Evolutionary conservation across 2,329 filamentous ascomycete species (phyloP).

Genomic region (Gnomoniopsis smithogilvyi): DNA sequence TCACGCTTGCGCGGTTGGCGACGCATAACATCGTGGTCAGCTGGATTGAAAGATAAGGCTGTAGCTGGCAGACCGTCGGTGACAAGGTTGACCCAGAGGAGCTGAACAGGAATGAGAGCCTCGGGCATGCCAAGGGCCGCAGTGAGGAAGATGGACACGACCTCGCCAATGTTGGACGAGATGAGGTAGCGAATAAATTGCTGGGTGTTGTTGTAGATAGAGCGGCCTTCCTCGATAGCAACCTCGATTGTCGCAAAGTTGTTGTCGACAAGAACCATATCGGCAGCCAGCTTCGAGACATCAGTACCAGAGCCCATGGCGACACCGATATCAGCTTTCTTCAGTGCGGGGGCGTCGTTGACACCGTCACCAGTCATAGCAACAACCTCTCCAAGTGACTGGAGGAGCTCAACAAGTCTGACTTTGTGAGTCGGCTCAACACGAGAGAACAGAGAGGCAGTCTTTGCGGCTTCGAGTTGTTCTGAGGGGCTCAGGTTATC

Average conservation of each 20-base stretch:
- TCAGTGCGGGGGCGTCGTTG: constrained; percentile 94
- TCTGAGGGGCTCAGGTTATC: constrained; percentile 76
- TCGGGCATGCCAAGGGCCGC: constrained; percentile 97
- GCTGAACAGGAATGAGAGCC: constrained; percentile 92
- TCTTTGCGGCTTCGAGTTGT: constrained; percentile 79
- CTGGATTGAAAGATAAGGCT: constrained; percentile 94
- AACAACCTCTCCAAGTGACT: constrained; percentile 89
- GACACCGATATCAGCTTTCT: constrained; percentile 98
- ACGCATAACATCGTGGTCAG: constrained; percentile 98
- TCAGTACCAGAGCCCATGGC: constrained; percentile 98
- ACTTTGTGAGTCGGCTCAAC: constrained; percentile 96
- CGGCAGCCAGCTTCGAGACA: constrained; percentile 91
- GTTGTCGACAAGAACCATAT: constrained; percentile 98
- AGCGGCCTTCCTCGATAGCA: constrained; percentile 93
- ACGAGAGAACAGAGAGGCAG: constrained; percentile 88
- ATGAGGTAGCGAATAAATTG: constrained; percentile 99
- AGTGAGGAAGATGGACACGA: constrained; percentile 97
- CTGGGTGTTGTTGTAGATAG: constrained; percentile 99
- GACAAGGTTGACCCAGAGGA: constrained; percentile 98
- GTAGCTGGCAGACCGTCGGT: constrained; percentile 96
- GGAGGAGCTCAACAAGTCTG: constrained; percentile 94
- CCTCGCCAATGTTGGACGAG: constrained; percentile 98
- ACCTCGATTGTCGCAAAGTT: constrained; percentile 98
- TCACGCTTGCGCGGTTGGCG: constrained; percentile 87
- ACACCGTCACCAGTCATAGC: constrained; percentile 99